phyloP scores from a whole-genome alignment of 768 basidiomycete species.

The Hygrocybe coccinea region DNA sequence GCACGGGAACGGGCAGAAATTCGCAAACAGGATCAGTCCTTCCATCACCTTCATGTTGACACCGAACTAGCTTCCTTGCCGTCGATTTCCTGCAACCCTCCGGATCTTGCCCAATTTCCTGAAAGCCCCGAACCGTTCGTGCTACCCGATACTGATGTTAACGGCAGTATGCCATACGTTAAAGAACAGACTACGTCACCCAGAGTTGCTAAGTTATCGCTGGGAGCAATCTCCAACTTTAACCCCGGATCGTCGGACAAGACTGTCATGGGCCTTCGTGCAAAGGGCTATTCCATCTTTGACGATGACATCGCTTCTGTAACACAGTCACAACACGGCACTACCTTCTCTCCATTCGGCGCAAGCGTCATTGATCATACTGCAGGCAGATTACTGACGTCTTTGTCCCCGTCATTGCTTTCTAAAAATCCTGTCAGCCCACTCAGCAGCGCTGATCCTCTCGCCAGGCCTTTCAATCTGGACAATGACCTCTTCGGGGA shows the following conservation, averaged over 20 bases:
- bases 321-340: slow-evolving; percentile 19
- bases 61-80: slow-evolving; percentile 19
- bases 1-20: slow-evolving; percentile 56
- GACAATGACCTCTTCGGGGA: slow-evolving; percentile 50
- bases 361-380: slow-evolving; percentile 26
- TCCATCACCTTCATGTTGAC: slow-evolving; percentile 29
- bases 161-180: neutral
- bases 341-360: slow-evolving; percentile 52
- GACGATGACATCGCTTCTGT: slow-evolving; percentile 37
- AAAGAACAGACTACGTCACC: slow-evolving; percentile 17
- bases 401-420: slow-evolving; percentile 42
- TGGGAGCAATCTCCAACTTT: slow-evolving; percentile 27
- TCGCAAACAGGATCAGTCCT: slow-evolving; percentile 38
- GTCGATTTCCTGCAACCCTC: slow-evolving; percentile 3
- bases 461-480: slow-evolving; percentile 47
- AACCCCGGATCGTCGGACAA: slow-evolving; percentile 9
- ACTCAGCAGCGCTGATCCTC: slow-evolving; percentile 39
- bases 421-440: slow-evolving; percentile 51
- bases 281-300: slow-evolving; percentile 40
- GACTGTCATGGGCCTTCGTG: slow-evolving; percentile 20
- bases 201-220: slow-evolving; percentile 27
- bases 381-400: slow-evolving; percentile 17
- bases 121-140: neutral
- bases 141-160: neutral
- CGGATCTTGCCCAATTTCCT: neutral